Evolutionary conservation across 1,284 basidiomycete genomes (phyloP).

Genomic region (Naganishia sp.): DNA sequence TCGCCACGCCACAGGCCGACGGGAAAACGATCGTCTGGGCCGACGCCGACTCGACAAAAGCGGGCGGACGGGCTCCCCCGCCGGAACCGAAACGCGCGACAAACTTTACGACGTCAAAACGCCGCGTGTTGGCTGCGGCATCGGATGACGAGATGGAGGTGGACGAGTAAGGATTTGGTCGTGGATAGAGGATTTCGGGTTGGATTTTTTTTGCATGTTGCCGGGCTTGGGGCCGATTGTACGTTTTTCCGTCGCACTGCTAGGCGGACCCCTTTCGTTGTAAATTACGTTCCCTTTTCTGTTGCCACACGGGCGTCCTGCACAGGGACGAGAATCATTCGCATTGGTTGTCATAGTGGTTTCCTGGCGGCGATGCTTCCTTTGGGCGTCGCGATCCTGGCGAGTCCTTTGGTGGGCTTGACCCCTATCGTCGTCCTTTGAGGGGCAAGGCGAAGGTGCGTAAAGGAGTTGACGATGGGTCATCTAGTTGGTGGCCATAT

Average conservation of each 20-base stretch:
- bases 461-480: no score
- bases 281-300: background rate
- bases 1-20: conserved; percentile 17
- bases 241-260: background rate
- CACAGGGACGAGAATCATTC: background rate
- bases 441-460: no score
- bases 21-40: conserved; percentile 21
- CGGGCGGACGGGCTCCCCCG: conserved; percentile 8
- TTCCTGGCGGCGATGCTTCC: no score
- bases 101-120: conserved; percentile 7
- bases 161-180: background rate
- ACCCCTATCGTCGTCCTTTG: no score
- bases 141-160: conserved; percentile 8
- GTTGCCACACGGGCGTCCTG: background rate
- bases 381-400: no score
- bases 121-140: conserved; percentile 3
- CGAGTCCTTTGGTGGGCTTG: no score
- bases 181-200: background rate
- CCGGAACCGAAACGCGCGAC: background rate
- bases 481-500: no score
- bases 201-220: background rate
- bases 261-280: background rate
- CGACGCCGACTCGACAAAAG: conserved; percentile 17
- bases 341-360: background rate
- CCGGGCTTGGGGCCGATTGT: background rate